Percentiles rank a stretch among this genome's conserved stretches.
Conservation (phyloP, 345 rosid genomes). For the Rhodamnia argentea region DNA sequence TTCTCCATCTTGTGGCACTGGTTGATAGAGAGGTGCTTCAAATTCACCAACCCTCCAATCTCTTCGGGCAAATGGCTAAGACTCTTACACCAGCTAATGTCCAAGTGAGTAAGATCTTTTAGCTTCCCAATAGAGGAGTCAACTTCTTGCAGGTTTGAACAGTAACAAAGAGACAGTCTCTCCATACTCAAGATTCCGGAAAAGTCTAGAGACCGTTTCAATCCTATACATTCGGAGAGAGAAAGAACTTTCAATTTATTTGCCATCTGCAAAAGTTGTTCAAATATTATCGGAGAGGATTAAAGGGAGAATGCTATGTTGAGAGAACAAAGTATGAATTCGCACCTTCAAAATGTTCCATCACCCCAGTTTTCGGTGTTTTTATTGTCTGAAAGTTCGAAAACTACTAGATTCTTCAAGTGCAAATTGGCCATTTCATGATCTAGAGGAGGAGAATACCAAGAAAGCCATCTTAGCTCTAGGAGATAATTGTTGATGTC, state of each 20-base stretch:
- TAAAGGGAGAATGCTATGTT: rapidly evolving
- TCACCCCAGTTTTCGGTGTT: not conserved
- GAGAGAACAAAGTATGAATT: not conserved
- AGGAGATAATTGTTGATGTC: not conserved
- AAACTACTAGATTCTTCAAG: not conserved
- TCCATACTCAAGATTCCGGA: too few relatives aligned
- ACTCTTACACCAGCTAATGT: not conserved
- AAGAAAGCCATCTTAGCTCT: not conserved
- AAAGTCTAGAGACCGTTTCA: not conserved
- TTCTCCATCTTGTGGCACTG: rapidly evolving
- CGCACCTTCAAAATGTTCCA: not conserved
- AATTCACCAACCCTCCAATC: not conserved
- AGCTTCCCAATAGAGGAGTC: not conserved
- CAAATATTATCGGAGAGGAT: not conserved
- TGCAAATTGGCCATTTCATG: not conserved
- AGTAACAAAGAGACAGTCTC: too few relatives aligned
- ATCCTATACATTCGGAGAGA: not conserved
- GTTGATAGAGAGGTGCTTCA: not conserved
- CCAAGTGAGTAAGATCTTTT: not conserved
- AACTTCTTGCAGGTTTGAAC: not conserved
- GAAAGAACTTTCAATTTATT: not conserved
- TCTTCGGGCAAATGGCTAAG: not conserved
- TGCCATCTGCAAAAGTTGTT: not conserved
- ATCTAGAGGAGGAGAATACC: not conserved
- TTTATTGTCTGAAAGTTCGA: not conserved